Evolutionary conservation across 2,329 filamentous ascomycete genomes (phyloP), one percentile per base, ranked within the genome.

Genomic region (Botrytis squamosa): DNA sequence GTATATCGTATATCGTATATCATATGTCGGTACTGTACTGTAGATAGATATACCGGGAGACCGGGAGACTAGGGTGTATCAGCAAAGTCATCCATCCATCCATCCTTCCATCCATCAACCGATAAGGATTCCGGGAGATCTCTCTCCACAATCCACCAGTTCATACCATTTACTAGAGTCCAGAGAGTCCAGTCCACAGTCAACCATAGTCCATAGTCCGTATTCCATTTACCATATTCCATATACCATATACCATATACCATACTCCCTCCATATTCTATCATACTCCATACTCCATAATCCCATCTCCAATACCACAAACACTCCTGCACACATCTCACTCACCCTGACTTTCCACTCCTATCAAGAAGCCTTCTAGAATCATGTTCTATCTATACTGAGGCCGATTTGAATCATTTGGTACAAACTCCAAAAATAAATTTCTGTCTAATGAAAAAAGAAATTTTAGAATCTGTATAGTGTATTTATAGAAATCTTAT

Each of bases 121-220:
- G 8, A 46, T 20, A 36, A 38, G 64, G 10, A 66, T n/a, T 49
- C 64, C 64, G 29, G 64, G 44, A 66, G 64, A 66, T 49, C 64
- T 38, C 36, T 44, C 64, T 66, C 64, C 64, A 66, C 64, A 66
- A 49, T 16, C 42, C 42, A 66, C 63, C 42, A 42, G 22, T 22
- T 12, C 60, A 63, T 40, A 18, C 36, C 59, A 42, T 40, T 4
- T 10, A 29, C 1, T 29, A 29, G 29, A 29, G 29, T 29, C 29
- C 29, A 29, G 29, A 63, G 25, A n/a, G 36, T 29, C 22, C 25
- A 20, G 44, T 62, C 59, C 40, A 36, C 62, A 36, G 33, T 33
- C 33, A 33, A 33, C 33, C 33, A 33, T 10, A 44, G 25, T 40
- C 36, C 38, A 44, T 40, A 10, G 18, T 25, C 42, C 38, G 29